Evolutionary conservation across 805 yeast genomes (phyloP).

Genomic region (Komagataella kurtzmanii): DNA sequence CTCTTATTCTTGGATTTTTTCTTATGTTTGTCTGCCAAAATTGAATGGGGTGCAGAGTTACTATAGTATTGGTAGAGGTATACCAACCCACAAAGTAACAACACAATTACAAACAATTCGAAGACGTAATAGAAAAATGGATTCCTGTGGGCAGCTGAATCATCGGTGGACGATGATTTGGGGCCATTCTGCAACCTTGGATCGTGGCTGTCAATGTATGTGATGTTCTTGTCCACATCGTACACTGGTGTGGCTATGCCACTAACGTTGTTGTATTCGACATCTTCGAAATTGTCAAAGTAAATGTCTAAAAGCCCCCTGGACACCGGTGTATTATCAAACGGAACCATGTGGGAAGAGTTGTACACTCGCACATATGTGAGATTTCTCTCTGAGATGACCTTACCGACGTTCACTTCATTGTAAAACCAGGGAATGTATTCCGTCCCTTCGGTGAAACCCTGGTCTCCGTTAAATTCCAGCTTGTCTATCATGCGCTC

Average conservation of each 20-base stretch:
- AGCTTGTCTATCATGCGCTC: constrained; percentile 49
- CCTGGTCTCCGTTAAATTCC: constrained; percentile 49
- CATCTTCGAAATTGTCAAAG: constrained; percentile 17
- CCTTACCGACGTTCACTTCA: constrained; percentile 21
- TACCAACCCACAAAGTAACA: constrained; percentile 10
- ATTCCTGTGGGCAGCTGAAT: constrained; percentile 3
- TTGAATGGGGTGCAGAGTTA: constrained; percentile 8
- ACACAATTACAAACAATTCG: constrained; percentile 10
- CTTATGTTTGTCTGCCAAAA: constrained; percentile 2
- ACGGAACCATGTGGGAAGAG: constrained; percentile 92
- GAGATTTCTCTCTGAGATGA: constrained; percentile 47
- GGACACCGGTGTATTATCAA: constrained; percentile 57
- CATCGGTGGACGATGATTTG: neutral
- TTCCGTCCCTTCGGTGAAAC: constrained; percentile 26
- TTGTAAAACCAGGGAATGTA: constrained; percentile 30
- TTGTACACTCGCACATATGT: constrained; percentile 63
- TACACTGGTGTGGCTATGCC: constrained; percentile 16
- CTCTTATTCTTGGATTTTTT: constrained; percentile 10
- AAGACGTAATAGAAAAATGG: constrained; percentile 9
- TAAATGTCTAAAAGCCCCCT: constrained; percentile 55
- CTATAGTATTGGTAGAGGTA: constrained; percentile 11
- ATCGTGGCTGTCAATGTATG: constrained; percentile 3
- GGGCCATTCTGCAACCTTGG: neutral
- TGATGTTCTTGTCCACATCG: constrained; percentile 5
- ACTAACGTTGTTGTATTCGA: constrained; percentile 7